Conservation (phyloP, 768 basidiomycete genomes). For the Phaeolepiota aurea region DNA sequence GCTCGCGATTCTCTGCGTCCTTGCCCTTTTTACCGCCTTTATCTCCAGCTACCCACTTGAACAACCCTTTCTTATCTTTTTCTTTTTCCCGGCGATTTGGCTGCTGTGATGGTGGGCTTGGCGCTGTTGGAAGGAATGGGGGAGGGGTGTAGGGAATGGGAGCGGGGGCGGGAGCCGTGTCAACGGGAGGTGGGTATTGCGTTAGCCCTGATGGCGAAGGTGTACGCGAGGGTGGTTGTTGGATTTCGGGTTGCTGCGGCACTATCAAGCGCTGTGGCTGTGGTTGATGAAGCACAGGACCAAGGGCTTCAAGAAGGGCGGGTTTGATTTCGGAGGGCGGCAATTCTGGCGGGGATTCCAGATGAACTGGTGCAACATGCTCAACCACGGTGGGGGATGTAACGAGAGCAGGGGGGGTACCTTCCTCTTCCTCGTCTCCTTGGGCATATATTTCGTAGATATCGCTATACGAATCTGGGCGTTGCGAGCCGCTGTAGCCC, state of each 20-base stretch:
- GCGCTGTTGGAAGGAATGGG: conserved; percentile 19
- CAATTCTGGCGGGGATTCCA: conserved; percentile 12
- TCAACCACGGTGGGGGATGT: conserved; percentile 19
- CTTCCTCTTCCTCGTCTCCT: conserved; percentile 44
- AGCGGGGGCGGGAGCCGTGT: conserved; percentile 14
- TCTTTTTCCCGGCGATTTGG: conserved; percentile 55
- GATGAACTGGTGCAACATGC: conserved; percentile 10
- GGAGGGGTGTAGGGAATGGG: conserved; percentile 18
- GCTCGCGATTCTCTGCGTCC: conserved; percentile 33
- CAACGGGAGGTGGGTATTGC: conserved; percentile 11
- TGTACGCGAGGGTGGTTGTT: conserved; percentile 36
- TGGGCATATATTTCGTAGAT: conserved; percentile 81
- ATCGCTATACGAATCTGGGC: conserved; percentile 75
- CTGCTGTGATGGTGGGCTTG: conserved; percentile 23
- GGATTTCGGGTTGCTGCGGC: conserved; percentile 26
- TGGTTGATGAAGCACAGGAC: conserved; percentile 54
- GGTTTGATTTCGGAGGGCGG: conserved; percentile 20
- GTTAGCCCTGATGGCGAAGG: conserved; percentile 39
- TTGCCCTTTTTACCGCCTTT: conserved; percentile 51
- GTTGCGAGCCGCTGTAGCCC: conserved; percentile 18
- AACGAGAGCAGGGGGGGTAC: conserved; percentile 15
- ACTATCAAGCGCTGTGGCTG: conserved; percentile 49
- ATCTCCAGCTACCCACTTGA: conserved; percentile 61
- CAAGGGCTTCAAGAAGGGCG: conserved; percentile 23
- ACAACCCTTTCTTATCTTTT: conserved; percentile 68